Conservation (phyloP, 345 rosid species). For the Camelina laxa region DNA sequence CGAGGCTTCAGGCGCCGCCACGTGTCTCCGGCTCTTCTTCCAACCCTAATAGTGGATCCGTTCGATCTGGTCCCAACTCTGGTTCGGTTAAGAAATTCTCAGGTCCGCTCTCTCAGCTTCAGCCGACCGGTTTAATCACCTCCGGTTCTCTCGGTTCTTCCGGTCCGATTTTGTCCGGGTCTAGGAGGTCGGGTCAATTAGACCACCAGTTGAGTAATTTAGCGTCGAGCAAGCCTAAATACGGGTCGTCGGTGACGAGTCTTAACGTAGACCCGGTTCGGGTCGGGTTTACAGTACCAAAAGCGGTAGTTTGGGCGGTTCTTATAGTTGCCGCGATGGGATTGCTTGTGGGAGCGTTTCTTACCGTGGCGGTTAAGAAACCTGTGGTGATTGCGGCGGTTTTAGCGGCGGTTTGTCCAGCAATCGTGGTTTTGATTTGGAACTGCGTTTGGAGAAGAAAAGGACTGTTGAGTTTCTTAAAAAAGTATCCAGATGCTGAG, state of each 20-base stretch:
- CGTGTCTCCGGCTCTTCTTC: constrained; percentile 52
- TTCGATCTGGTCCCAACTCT: constrained; percentile 84
- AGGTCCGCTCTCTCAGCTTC: constrained; percentile 71
- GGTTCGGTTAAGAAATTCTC: constrained; percentile 73
- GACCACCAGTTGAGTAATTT: constrained; percentile 49
- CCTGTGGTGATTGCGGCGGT: constrained; percentile 69
- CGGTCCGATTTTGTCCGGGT: constrained; percentile 43
- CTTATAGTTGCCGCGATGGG: constrained; percentile 63
- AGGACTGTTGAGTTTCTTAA: constrained; percentile 68
- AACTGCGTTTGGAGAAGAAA: constrained; percentile 75
- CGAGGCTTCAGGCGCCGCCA: constrained; percentile 55
- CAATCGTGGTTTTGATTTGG: constrained; percentile 62
- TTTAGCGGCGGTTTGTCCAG: constrained; percentile 58
- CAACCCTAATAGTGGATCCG: constrained; percentile 83
- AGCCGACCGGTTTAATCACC: constrained; percentile 92
- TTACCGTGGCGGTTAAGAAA: constrained; percentile 81
- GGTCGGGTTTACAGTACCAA: constrained; percentile 81
- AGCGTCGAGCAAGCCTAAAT: constrained; percentile 56
- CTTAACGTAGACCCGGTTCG: constrained; percentile 62
- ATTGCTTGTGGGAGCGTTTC: constrained; percentile 72
- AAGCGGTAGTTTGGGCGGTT: constrained; percentile 75
- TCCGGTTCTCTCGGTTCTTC: constrained; percentile 71
- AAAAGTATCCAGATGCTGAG: constrained; percentile 76
- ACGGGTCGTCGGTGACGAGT: constrained; percentile 85
- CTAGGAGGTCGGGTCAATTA: constrained; percentile 76